Evolutionary conservation across 768 basidiomycete genomes (phyloP).

Genomic region (Thelephora ganbajun): DNA sequence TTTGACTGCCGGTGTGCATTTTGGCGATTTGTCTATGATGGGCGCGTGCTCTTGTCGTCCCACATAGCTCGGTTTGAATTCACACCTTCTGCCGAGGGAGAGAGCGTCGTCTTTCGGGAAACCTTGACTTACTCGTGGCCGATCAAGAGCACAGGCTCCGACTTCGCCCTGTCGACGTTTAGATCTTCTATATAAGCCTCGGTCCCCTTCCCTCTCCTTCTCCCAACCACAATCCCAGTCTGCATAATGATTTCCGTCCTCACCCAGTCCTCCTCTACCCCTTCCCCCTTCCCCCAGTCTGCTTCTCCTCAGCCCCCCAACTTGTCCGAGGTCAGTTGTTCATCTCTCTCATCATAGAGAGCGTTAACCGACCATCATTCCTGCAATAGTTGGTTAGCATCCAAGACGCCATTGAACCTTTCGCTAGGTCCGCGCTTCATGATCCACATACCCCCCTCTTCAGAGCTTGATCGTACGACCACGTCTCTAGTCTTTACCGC

Average conservation of each 20-base stretch:
- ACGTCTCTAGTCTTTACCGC: slow-evolving; percentile 28
- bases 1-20: no score
- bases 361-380: slow-evolving; percentile 4
- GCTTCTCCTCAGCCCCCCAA: slow-evolving; percentile 13
- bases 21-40: no score
- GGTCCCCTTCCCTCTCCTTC: no score
- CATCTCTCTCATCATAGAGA: not conserved
- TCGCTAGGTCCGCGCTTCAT: slow-evolving; percentile 34
- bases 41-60: no score
- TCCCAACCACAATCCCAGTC: no score
- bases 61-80: no score
- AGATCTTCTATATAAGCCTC: no score
- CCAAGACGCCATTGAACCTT: slow-evolving; percentile 44
- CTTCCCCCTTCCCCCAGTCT: slow-evolving; percentile 14
- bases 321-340: slow-evolving; percentile 23
- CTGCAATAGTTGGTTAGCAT: slow-evolving; percentile 33
- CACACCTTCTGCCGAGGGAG: no score
- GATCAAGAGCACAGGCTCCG: no score
- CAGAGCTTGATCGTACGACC: not conserved
- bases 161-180: no score
- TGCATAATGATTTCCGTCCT: not conserved
- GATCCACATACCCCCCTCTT: not conserved
- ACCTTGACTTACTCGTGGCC: no score
- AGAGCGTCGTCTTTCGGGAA: no score
- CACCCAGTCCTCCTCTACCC: slow-evolving; percentile 2